Evolutionary conservation across 257 asterid species (phyloP), one percentile per base, ranked within the genome.

Genomic region (Datura wrightii): DNA sequence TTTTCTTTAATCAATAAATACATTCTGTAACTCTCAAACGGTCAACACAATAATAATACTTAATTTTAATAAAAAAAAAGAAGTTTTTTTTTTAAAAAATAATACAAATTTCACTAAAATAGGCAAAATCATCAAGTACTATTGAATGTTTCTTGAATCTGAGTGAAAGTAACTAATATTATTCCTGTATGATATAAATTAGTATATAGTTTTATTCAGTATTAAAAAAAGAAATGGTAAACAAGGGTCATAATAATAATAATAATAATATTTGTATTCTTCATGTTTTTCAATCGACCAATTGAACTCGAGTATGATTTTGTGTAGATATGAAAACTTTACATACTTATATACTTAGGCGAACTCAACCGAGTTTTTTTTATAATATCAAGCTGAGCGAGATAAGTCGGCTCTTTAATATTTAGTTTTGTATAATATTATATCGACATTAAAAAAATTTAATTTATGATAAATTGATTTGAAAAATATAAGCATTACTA

Each of bases 131-230:
- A 69, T 69, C 34, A 39, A 69, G 34, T 69, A 41, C 14, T 67
- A 37, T 16, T 39, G 11, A 42, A 42, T 41, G 5, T 70, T 71
- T 42, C 79, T 37, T 71, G 70, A 71, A 10, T 71, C 37, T 71
- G 18, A 42, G 34, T 71, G 79, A n/a, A 42, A 71, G 79, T 42
- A 71, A n/a, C 79, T 42, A 70, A 70, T 18, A 71, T 42, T 42
- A 42, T 1, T 71, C 55, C 0, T 9, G 37, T 4, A 71, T 71
- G 37, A 41, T n/a, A 71, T 36, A 0, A 66, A 18, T 42, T 16
- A 53, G 34, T 15, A 10, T 9, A 10, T 42, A 69, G 34, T 24
- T 42, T 42, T 42, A 19, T 71, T n/a, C 10, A 4, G 18, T 9
- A 71, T 71, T 71, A 4, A 3, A 71, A 42, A 37, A 42, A 42